Evolutionary conservation across 352 stramenopile genomes (phyloP).

Genomic region (Thalassiosira delicatula): DNA sequence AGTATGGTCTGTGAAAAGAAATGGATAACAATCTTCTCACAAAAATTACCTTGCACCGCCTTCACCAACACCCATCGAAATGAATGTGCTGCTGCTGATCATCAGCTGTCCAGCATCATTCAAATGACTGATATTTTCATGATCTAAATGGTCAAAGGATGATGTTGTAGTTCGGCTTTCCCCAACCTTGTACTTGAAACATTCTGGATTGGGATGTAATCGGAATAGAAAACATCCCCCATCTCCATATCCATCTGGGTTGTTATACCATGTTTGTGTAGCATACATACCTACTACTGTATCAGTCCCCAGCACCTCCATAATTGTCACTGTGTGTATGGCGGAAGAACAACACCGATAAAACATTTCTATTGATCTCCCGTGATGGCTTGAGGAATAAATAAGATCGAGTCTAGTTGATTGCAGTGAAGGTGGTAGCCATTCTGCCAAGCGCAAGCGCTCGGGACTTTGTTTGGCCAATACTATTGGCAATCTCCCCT

Average conservation of each 20-base stretch:
- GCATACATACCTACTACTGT: too few relatives aligned
- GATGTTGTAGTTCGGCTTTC: conserved; percentile 11
- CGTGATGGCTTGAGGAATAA: too few relatives aligned
- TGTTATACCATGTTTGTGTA: too few relatives aligned
- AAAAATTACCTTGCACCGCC: conserved; percentile 55
- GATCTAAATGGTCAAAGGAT: conserved; percentile 32
- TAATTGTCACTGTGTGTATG: too few relatives aligned
- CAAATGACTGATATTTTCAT: conserved; percentile 21
- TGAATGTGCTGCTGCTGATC: conserved; percentile 68
- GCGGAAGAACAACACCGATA: too few relatives aligned
- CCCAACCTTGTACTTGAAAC: conserved; percentile 73
- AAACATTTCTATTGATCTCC: too few relatives aligned
- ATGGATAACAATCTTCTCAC: neutral
- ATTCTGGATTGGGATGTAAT: conserved; percentile 65
- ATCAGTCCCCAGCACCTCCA: too few relatives aligned
- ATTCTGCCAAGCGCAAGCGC: conserved; percentile 69
- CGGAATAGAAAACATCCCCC: conserved; percentile 80
- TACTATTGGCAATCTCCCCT: conserved; percentile 51
- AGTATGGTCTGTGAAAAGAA: neutral
- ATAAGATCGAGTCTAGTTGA: too few relatives aligned
- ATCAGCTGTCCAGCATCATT: conserved; percentile 73
- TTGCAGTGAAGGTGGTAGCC: too few relatives aligned
- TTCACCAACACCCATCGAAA: conserved; percentile 78
- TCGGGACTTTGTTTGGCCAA: conserved; percentile 61
- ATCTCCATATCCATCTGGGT: too few relatives aligned